phyloP scores from a whole-genome alignment of 345 rosid species.

The Pugionium cornutum region DNA sequence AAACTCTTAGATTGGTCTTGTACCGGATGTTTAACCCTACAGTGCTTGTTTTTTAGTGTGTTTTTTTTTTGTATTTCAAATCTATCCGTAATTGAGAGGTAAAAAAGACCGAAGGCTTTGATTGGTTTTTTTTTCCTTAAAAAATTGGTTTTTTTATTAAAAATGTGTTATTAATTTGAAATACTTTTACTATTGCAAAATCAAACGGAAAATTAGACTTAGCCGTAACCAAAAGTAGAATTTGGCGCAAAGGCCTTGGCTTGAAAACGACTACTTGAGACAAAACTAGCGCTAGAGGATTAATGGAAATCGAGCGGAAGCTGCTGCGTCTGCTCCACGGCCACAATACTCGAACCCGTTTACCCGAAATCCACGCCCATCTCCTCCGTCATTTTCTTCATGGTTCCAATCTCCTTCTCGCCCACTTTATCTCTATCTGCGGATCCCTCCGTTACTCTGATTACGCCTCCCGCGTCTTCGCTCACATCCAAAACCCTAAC shows the following conservation, averaged over 20 bases:
- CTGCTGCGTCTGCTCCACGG: constrained; percentile 65
- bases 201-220: not conserved
- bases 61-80: not conserved
- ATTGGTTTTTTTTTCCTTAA: not conserved
- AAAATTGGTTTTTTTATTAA: not conserved
- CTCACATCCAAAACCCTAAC: constrained; percentile 49
- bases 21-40: not conserved
- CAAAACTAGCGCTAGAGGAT: constrained; percentile 9
- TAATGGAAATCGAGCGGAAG: constrained; percentile 44
- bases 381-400: constrained; percentile 60
- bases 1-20: not conserved
- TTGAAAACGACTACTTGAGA: not conserved
- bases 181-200: not conserved
- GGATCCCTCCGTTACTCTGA: constrained; percentile 50
- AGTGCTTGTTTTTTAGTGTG: not conserved
- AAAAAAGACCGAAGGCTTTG: not conserved
- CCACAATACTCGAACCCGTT: constrained; percentile 52
- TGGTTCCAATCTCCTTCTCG: constrained; percentile 56
- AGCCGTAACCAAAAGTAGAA: not conserved
- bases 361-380: constrained; percentile 67
- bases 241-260: constrained; percentile 15
- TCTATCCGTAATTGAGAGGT: not conserved
- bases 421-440: constrained; percentile 75
- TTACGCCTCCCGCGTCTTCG: constrained; percentile 52
- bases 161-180: not conserved